These are phyloP conservation scores for Suhomyces chickasaworum DNA, from an alignment of 1,139 yeast genomes.

Conservation along the genomic window DNA sequence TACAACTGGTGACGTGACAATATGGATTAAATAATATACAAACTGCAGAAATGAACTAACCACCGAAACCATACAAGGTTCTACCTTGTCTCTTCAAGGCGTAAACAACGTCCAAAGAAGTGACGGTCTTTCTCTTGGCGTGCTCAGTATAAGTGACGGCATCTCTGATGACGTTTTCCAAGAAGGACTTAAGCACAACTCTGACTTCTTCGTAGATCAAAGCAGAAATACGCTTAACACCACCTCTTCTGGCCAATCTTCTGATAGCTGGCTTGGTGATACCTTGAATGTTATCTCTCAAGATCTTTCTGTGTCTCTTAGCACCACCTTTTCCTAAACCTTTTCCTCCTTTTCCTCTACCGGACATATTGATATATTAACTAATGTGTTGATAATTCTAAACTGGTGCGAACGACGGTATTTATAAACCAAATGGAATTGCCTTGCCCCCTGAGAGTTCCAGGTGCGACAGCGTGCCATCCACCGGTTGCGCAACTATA, in stretches of 20 bases:
- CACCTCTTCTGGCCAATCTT: slow-evolving; percentile 99
- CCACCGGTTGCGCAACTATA: slow-evolving; percentile 2
- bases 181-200: slow-evolving; percentile 92
- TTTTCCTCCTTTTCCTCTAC: slow-evolving; percentile 99
- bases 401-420: slow-evolving; percentile 10
- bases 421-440: slow-evolving; percentile 9
- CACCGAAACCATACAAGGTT: slow-evolving; percentile 99
- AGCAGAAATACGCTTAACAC: slow-evolving; percentile 99
- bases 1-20: slow-evolving; percentile 12
- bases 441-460: slow-evolving; percentile 4
- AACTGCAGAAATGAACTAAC: slow-evolving; percentile 50
- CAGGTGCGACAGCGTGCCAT: slow-evolving; percentile 2
- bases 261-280: slow-evolving; percentile 99
- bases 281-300: slow-evolving; percentile 99
- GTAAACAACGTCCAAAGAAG: slow-evolving; percentile 97
- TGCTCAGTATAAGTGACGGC: slow-evolving; percentile 99
- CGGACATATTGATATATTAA: slow-evolving; percentile 69
- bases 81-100: slow-evolving; percentile 99
- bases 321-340: slow-evolving; percentile 99
- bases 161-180: slow-evolving; percentile 96
- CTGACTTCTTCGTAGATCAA: slow-evolving; percentile 98
- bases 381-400: slow-evolving; percentile 8
- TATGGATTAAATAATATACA: slow-evolving; percentile 21
- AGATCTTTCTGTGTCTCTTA: slow-evolving; percentile 99
- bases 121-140: slow-evolving; percentile 99